Evolutionary conservation across 2,329 filamentous ascomycete species (phyloP), one percentile per base, ranked within the genome.

Genomic region (Myotisia sp.): DNA sequence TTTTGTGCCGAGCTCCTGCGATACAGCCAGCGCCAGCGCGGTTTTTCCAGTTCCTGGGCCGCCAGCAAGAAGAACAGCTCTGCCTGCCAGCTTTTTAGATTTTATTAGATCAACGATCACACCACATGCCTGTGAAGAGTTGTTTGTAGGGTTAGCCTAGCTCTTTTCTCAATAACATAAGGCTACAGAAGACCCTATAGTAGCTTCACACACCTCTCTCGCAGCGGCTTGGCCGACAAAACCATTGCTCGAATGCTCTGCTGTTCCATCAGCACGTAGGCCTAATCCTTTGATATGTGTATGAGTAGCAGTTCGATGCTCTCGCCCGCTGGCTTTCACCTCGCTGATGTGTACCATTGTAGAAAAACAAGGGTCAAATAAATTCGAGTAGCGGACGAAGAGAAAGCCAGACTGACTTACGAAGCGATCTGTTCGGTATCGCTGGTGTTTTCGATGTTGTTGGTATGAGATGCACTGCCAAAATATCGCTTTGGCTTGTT

Each of bases 41-140:
- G 90, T 98, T 68, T 98, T 98, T 58, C 90, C 90, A 1, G 90
- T 95, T 41, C 86, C 90, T 19, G 90, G 90, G 5, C 90, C 90
- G 49, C 90, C 90, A 32, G 90, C 87, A 34, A 98, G 74, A 47
- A 98, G 62, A 34, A 98, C 85, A 40, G 87, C 90, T 48, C 90
- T 76, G 33, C 90, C 90, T 6, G 87, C 83, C 87, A 98, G 94
- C 65, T 92, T 95, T 67, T 93, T 92, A 40, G 83, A 78, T 56
- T 80, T 81, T 56, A 98, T 92, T 44, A 98, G 70, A 55, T 95
- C 90, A 52, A 95, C 90, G 26, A 98, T 82, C 26, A 98, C 77
- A 56, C 90, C 90, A 54, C 83, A 92, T 54, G 90, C 90, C 84
- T 85, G 45, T n/a, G 40, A 45, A 29, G 33, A 22, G 42, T 27